Evolutionary conservation across 352 stramenopile species (phyloP).

Genomic region (Phytopythium montanum): DNA sequence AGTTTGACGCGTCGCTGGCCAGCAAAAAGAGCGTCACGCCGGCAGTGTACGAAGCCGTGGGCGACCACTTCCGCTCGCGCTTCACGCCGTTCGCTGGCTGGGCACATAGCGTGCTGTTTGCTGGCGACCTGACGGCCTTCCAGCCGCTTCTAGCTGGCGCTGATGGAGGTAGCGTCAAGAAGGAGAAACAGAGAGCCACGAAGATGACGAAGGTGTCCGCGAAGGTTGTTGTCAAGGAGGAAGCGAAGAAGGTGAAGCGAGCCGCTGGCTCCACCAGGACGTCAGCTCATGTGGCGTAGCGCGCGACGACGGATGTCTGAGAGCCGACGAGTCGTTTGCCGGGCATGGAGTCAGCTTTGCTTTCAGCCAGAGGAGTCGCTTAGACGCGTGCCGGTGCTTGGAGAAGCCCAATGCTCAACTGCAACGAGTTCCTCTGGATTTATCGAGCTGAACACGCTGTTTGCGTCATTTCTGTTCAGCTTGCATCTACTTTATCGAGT

Average conservation of each 20-base stretch:
- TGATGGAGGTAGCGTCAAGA: background rate
- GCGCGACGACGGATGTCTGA: no score
- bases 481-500: background rate
- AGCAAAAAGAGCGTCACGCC: constrained; percentile 80
- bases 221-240: background rate
- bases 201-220: background rate
- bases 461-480: background rate
- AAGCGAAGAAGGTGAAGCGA: background rate
- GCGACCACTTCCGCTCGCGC: constrained; percentile 90
- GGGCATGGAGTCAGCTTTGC: no score
- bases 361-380: no score
- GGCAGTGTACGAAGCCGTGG: constrained; percentile 83
- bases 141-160: constrained; percentile 16
- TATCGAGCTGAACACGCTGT: no score
- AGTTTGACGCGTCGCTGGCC: constrained; percentile 51
- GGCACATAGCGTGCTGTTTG: constrained; percentile 80
- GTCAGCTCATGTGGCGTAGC: background rate
- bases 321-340: no score
- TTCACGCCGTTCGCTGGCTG: constrained; percentile 92
- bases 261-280: background rate
- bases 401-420: no score
- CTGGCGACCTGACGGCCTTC: constrained; percentile 42
- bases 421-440: no score
- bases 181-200: background rate
- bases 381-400: no score